Evolutionary conservation across 2,329 filamentous ascomycete species (phyloP).

Genomic region (Hypoxylon sp.): DNA sequence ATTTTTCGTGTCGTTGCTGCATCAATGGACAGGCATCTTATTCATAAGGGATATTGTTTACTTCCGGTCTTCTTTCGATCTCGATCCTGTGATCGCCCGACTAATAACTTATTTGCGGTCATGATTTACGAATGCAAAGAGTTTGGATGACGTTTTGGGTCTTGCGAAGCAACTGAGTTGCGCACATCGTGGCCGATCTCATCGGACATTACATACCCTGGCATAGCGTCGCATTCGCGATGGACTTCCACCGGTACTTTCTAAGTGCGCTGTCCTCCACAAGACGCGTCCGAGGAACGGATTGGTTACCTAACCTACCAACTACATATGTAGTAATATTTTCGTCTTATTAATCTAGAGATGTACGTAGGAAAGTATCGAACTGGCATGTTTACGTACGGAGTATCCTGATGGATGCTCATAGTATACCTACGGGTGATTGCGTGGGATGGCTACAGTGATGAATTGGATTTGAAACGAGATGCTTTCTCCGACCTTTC

Average conservation of each 20-base stretch:
- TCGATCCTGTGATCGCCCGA: constrained; percentile 31
- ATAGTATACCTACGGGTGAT: neutral
- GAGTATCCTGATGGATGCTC: neutral
- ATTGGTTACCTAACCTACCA: neutral
- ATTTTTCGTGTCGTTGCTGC: neutral
- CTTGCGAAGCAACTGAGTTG: constrained; percentile 4
- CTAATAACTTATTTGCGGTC: constrained; percentile 6
- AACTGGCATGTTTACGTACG: neutral
- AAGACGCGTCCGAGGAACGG: constrained; percentile 8
- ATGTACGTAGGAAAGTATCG: neutral
- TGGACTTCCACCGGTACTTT: constrained; percentile 5
- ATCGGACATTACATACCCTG: neutral
- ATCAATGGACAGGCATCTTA: neutral
- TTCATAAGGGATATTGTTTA: neutral
- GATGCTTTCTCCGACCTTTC: constrained; percentile 1
- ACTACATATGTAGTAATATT: neutral
- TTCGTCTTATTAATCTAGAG: neutral
- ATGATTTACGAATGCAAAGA: constrained; percentile 8
- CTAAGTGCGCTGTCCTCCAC: constrained; percentile 10
- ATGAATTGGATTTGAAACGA: constrained; percentile 4
- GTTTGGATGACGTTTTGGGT: constrained; percentile 19
- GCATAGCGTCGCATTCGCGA: constrained; percentile 16
- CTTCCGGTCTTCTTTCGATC: neutral
- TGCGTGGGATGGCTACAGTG: neutral
- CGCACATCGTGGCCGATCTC: constrained; percentile 29